Base-by-base conservation (phyloP, 164 flowering plant species). In the Umbellularia californica region DNA sequence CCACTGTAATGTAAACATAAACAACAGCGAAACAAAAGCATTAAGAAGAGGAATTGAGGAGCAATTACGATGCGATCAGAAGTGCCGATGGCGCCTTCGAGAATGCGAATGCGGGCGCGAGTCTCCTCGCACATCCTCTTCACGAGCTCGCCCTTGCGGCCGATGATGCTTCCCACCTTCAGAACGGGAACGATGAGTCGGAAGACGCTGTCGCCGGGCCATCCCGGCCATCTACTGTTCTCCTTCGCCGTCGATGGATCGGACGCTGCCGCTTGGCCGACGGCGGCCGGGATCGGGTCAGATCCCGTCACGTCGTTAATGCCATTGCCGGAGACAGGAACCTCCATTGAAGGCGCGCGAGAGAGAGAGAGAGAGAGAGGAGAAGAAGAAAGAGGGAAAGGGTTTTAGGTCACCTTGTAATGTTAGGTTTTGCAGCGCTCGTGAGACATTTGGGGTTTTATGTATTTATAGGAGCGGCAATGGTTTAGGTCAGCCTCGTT, bases 71-170 rank as follows among this genome's bases (percentile, higher is more conserved):
- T 80, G 58, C 98, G 96, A 75, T 94, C 98, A 25, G 91, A 73
- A 60, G 89, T 86, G 17, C 88, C 85, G 3, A 80, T 52, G 14
- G 94, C 86, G 11, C 86, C 97, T 25, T 92, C 97, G n/a, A 94
- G 96, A 12, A 94, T 83, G 19, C 94, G 94, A 81, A 94, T 83
- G 69, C 96, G 90, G 30, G 99, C 98, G 2, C 86, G 77, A 27
- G 97, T 93, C 64, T 95, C 98, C 77, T 93, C 98, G 51, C 95
- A 93, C 84, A 90, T 86, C 88, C 88, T 93, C 88, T 90, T 95
- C 55, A 95, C 84, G 22, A 93, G 86, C 72, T 95, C 99, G 1
- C 99, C 99, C 70, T 90, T 93, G 25, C 94, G 88, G 2, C 99
- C 99, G 24, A 95, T 95, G 19, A 95, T 95, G 84, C 94, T 85